Base-by-base conservation (phyloP, 352 stramenopile species). In the Phytophthora pisi region DNA sequence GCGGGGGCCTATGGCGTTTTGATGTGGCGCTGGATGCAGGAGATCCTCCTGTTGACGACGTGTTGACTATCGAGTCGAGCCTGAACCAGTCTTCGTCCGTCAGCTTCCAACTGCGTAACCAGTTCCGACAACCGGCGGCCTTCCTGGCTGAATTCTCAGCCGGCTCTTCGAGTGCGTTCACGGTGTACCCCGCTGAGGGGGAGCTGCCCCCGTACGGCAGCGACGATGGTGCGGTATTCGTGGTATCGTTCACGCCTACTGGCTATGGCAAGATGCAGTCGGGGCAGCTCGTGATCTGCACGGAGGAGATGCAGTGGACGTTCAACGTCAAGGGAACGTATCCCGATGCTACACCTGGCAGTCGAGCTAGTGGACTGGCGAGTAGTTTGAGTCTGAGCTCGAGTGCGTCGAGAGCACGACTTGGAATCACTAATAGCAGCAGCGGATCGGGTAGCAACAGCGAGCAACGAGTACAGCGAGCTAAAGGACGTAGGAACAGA, bases 251-350 rank as follows among this genome's bases (percentile, higher is more conserved):
- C 67, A 92, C 90, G 10, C 93, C 93, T 0, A 96, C 81, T 5
- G 93, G 93, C 7, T 98, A 98, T 60, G 93, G 93, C 51, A 97
- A 97, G 58, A 92, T 95, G 77, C 84, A 96, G 66, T 94, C 84
- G 0, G 93, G 88, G 0, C 88, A 95, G 45, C 78, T 98, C 16
- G 61, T 97, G 16, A 95, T 98, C 38, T 46, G 77, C 24, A 98
- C 92, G 0, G 89, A 96, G 45, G 91, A 97, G 49, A 96, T 96
- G 88, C 91, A 97, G 72, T 98, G 92, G 92, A 96, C 86, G 40
- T 98, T 97, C 74, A 91, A 96, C 26, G 85, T 98, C 24, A 93
- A 93, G 54, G 92, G 92, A 18, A 89, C 78, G 11, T 96, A 96
- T 40, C 91, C 92, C 0, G 86, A 95, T 51, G 72, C 73, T 24